Evolutionary conservation across 2,329 filamentous ascomycete genomes (phyloP).

Genomic region (Cladosporium sp.): DNA sequence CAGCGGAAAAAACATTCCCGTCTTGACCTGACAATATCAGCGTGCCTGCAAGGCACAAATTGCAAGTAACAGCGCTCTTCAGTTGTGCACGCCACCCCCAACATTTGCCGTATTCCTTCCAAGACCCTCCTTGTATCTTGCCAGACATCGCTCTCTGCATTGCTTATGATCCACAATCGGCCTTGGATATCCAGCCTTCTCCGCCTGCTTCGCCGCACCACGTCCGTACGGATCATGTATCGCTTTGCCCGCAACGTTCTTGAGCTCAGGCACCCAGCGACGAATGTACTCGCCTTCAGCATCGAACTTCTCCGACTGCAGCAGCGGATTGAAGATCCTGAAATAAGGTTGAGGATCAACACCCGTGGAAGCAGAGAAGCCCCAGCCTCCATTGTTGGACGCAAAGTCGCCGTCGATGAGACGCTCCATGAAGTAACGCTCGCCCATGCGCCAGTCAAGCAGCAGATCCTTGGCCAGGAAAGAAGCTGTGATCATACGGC

Average conservation of each 20-base stretch:
- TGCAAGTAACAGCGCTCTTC: background rate
- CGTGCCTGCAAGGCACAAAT: too few species aligned
- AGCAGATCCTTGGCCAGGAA: conserved; percentile 80
- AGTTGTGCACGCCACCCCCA: conserved; percentile 37
- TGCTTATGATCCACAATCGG: conserved; percentile 74
- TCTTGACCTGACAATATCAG: background rate
- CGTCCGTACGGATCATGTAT: conserved; percentile 79
- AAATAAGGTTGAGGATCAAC: conserved; percentile 91
- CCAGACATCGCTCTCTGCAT: conserved; percentile 66
- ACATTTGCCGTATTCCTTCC: conserved; percentile 51
- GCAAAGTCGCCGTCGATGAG: conserved; percentile 79
- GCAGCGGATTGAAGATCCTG: conserved; percentile 80
- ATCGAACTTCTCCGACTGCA: conserved; percentile 88
- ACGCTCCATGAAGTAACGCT: conserved; percentile 79
- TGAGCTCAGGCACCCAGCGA: conserved; percentile 77
- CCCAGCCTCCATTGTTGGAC: conserved; percentile 73
- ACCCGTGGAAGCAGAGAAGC: conserved; percentile 65
- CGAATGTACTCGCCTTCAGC: conserved; percentile 75
- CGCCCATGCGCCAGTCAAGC: conserved; percentile 80
- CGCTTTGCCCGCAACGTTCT: conserved; percentile 61
- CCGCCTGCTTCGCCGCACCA: conserved; percentile 59
- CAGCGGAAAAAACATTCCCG: background rate
- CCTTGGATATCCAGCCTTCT: conserved; percentile 70
- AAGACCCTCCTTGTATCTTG: conserved; percentile 68
- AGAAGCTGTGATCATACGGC: conserved; percentile 79